Conservation (phyloP, 2,329 filamentous ascomycete species). For the Niveomyces coronatus region DNA sequence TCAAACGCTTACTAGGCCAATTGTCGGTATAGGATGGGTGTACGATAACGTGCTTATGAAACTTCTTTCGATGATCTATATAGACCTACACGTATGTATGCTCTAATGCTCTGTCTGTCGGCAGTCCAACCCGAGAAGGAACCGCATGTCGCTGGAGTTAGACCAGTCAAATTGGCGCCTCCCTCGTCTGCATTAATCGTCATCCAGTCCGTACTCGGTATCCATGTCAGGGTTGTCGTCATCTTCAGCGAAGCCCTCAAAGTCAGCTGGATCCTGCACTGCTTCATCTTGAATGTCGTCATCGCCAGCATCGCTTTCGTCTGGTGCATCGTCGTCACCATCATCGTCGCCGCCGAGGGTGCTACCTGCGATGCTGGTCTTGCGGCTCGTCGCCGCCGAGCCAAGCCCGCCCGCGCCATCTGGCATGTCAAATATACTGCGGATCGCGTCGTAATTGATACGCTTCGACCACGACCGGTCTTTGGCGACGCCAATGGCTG, state of each 20-base stretch:
- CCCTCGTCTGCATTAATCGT: conserved; percentile 14
- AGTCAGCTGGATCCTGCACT: conserved; percentile 16
- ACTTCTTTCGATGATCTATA: too few relatives aligned
- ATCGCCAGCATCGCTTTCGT: conserved; percentile 26
- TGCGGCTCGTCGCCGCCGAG: conserved; percentile 39
- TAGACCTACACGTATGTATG: too few relatives aligned
- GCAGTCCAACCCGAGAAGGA: too few relatives aligned
- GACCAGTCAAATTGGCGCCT: too few relatives aligned
- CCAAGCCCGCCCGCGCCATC: conserved; percentile 35
- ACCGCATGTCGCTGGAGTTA: too few relatives aligned
- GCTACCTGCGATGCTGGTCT: conserved; percentile 28
- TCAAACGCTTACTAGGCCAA: conserved; percentile 2
- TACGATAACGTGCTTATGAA: too few relatives aligned
- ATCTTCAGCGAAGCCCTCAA: conserved; percentile 24
- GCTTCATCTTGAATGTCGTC: conserved; percentile 24
- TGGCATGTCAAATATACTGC: conserved; percentile 43
- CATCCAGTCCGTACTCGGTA: conserved; percentile 24
- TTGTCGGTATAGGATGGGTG: too few relatives aligned
- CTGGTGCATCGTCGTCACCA: conserved; percentile 23
- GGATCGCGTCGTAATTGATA: conserved; percentile 61
- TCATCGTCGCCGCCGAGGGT: conserved; percentile 26
- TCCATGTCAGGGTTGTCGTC: conserved; percentile 29
- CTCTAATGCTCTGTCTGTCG: too few relatives aligned
- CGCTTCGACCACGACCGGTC: conserved; percentile 60
- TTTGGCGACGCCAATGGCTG: conserved; percentile 57